phyloP scores from a whole-genome alignment of 805 yeast genomes.

The Diddensiella caesifluorescens region DNA sequence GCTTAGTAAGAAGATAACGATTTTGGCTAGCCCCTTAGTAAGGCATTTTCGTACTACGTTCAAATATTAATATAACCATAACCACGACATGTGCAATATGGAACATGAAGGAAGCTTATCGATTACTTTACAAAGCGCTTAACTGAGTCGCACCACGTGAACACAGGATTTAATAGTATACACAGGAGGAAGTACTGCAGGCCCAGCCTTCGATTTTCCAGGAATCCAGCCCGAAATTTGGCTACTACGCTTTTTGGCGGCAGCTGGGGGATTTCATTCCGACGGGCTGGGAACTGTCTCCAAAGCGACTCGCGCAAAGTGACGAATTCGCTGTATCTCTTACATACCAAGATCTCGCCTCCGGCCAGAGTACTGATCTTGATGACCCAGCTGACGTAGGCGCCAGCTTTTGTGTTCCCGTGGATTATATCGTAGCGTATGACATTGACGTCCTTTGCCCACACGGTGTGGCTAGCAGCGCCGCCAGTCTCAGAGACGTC shows the following conservation, averaged over 20 bases:
- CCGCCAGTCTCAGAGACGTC: no score
- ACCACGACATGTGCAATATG: no score
- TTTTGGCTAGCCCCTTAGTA: no score
- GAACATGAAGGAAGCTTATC: no score
- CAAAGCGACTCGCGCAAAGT: conserved; percentile 39
- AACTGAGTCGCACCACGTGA: conserved; percentile 29
- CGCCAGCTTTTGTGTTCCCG: conserved; percentile 33
- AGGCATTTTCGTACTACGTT: no score
- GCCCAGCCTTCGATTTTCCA: conserved; percentile 38
- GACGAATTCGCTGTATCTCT: conserved; percentile 63
- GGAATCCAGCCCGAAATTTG: conserved; percentile 31
- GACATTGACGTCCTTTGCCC: conserved; percentile 39
- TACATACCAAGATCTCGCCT: conserved; percentile 41
- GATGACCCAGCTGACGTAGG: conserved; percentile 42
- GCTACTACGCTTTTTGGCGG: conserved; percentile 41
- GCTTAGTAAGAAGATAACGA: no score
- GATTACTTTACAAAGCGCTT: conserved; percentile 31
- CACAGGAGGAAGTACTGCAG: conserved; percentile 42
- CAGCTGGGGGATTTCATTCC: conserved; percentile 38
- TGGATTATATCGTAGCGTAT: conserved; percentile 37
- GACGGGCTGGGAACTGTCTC: conserved; percentile 34
- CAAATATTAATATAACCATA: no score
- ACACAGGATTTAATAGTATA: conserved; percentile 40
- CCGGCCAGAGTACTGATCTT: conserved; percentile 34
- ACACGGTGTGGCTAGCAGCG: conserved; percentile 20